Base-by-base conservation (phyloP, 352 stramenopile genomes). In the Pythium aristosporum region DNA sequence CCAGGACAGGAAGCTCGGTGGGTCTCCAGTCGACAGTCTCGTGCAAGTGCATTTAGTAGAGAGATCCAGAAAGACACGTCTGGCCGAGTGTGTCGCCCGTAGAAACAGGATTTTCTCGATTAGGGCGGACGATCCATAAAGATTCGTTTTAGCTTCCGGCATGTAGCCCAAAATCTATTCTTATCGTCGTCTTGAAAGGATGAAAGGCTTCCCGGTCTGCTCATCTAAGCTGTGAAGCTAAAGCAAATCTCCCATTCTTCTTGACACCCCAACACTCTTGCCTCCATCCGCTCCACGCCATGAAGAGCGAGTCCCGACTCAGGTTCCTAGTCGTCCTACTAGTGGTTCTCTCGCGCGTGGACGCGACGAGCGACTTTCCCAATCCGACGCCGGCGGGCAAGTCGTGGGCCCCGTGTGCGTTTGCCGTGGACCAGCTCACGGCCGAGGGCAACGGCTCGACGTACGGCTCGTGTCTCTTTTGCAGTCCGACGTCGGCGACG, bases 401-500 rank as follows among this genome's bases (percentile, higher is more conserved):
- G 10, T 88, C 82, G 21, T 91, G 82, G 82, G 78, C 77, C 25
- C 72, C 78, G 7, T 91, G 82, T 42, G 42, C 51, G 11, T 83
- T 79, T 60, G 79, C 80, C 30, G 76, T 75, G 0, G 63, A 75
- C 23, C 76, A 88, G 52, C 67, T 89, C 51, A 61, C 61, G 0
- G 71, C 61, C 21, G 79, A 88, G 57, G 82, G 82, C 56, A 83
- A 89, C 34, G 82, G 82, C 13, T 74, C 75, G 15, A 79, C 77
- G 28, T 85, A 86, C 53, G 82, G 82, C 20, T 89, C 82, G 16
- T 91, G 82, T 48, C 67, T 91, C 39, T 69, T 65, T 1, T 91
- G 82, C 58, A 63, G 73, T 36, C 80, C 80, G 37, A 87, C 80
- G 16, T 74, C 63, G 16, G 76, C 76, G 34, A 69, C 63, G 43